Evolutionary conservation across 2,329 filamentous ascomycete genomes (phyloP), one percentile per base, ranked within the genome.

Genomic region (Teratosphaeria zuluensis): DNA sequence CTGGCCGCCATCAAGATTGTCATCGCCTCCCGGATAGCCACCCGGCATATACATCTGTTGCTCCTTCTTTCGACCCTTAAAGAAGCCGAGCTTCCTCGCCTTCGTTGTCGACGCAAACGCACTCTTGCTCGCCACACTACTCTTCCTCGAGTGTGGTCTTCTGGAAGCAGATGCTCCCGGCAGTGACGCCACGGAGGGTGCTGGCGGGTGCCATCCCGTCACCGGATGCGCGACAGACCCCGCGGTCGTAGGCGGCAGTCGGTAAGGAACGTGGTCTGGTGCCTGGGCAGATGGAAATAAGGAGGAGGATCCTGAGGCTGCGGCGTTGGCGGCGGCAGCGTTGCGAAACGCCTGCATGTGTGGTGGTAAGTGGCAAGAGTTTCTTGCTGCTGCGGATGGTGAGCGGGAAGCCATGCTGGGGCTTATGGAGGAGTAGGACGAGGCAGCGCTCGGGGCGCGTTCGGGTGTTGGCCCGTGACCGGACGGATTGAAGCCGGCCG

Each of bases 171-270:
- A 7, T 33, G 38, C 42, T 30, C 38, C 1, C 31, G 54, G 57
- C 4, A 53, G 51, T 19, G 63, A 60, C 14, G 57, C 58, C 2
- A 60, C 59, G 19, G 63, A 59, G 12, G 67, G 55, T 1, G 69
- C 69, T 3, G 70, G 70, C 6, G 70, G 70, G 61, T 68, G 67
- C 70, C 70, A 73, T 1, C 63, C 69, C 4, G 67, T 71, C 55
- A 73, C 62, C 1, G 70, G 69, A 56, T 73, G 70, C 2, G 65
- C 64, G 1, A 66, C 66, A 1, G 64, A 65, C 9, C 69, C 67
- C 11, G 65, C 62, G 24, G 61, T 62, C 24, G 59, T 59, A 14
- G 60, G 62, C 12, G 46, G 24, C 54, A 58, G 32, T 58, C 61
- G 16, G 63, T 66, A 11, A 66, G 57, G 69, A 3, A 71, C 65